Percentiles rank a stretch among this genome's conserved stretches.
Evolutionary conservation across 306 rosid genomes (phyloP).

Genomic region (Trichosanthes truncata): DNA sequence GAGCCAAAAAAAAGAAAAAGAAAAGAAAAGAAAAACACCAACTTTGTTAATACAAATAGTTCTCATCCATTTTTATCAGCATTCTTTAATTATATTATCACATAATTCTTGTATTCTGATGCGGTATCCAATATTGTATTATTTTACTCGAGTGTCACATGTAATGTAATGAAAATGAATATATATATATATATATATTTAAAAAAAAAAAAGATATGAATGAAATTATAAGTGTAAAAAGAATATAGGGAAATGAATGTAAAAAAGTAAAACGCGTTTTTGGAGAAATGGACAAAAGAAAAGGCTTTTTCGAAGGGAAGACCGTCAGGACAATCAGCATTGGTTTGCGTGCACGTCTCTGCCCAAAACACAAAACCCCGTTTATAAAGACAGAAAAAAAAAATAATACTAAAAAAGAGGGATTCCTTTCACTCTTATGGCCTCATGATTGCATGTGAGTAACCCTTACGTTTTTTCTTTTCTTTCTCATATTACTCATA

Average conservation of each 20-base stretch:
- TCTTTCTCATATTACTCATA: neutral
- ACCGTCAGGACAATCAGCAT: slow-evolving; percentile 2
- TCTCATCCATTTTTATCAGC: too few species aligned
- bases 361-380: neutral
- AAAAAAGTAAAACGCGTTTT: neutral
- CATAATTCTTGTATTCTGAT: neutral
- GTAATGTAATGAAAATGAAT: too few species aligned
- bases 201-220: too few species aligned
- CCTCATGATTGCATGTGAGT: neutral
- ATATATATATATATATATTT: too few species aligned
- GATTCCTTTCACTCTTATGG: slow-evolving; percentile 3
- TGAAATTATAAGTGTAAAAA: neutral
- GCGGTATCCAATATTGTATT: too few species aligned
- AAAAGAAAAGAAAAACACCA: too few species aligned
- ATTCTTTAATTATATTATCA: neutral
- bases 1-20: too few species aligned
- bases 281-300: neutral
- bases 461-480: neutral
- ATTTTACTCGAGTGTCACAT: too few species aligned
- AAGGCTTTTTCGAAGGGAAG: neutral
- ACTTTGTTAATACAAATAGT: neutral
- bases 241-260: neutral
- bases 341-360: slow-evolving; percentile 9
- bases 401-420: neutral
- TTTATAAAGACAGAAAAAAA: neutral